Evolutionary conservation across 1,139 yeast species (phyloP), one percentile per base, ranked within the genome.

Genomic region (Dujonia santamariae): DNA sequence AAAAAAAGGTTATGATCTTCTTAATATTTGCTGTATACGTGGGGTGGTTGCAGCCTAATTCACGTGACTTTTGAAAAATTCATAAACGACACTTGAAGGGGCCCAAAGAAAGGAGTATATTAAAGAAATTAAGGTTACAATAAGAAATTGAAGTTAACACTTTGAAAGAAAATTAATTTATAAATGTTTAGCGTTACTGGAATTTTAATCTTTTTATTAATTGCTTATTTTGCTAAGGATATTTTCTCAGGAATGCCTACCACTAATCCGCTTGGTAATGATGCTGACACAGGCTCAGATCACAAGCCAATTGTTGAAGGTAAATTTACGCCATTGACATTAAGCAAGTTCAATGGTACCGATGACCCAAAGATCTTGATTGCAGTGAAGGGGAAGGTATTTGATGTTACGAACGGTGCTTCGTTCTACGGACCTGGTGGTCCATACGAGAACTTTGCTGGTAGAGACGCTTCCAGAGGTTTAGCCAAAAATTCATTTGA

Each of bases 351-450:
- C 63, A 87, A 92, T 54, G 97, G 98, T 1, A 75, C 65, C 31
- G 88, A 84, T 44, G 81, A 79, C 41, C 81, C 83, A 34, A 78
- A 78, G 47, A 88, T 94, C 25, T 81, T 83, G 52, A 77, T 92
- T 48, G 95, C 87, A 0, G 87, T 92, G 12, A 78, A 72, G 48
- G 95, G 96, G 2, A 80, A 75, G 30, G 96, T 92, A 4, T 92
- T 76, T 53, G 96, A 92, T 53, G 96, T 88, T 18, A 67, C 86
- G 8, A 68, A 72, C 17, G 96, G 96, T 0, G 77, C 88, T 42
- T 73, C 78, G 34, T 92, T 92, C 54, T 92, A 94, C 54, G 98
- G 98, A 0, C 98, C 98, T 3, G 88, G 94, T 16, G 97, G 97
- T 0, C 96, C 97, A 0, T 92, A 92, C 59, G 82, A 85, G 38